phyloP scores from a whole-genome alignment of 2,329 filamentous ascomycete genomes.

The Beauveria scarabaeidicola region DNA sequence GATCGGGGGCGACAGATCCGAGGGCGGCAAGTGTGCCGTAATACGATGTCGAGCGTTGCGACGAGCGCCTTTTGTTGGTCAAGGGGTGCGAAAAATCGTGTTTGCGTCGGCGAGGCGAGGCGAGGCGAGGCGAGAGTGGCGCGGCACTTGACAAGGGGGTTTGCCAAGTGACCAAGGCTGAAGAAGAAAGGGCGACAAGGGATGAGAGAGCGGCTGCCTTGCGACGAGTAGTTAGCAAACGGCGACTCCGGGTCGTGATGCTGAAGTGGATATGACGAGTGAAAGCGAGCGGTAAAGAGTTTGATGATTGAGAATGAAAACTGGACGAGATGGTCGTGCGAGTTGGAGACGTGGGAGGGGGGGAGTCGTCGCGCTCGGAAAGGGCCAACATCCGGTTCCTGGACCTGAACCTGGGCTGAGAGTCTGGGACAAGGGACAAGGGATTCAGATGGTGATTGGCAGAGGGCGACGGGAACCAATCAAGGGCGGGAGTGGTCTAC shows the following conservation, averaged over 20 bases:
- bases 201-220: neutral
- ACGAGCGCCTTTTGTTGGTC: neutral
- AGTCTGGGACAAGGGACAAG: neutral
- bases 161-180: neutral
- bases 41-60: neutral
- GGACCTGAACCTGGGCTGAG: neutral
- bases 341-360: neutral
- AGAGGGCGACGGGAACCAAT: neutral
- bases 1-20: neutral
- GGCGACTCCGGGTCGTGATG: constrained; percentile 7
- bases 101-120: neutral
- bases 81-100: neutral
- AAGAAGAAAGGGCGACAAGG: neutral
- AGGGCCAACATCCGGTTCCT: constrained; percentile 1
- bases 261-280: neutral
- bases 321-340: neutral
- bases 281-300: neutral
- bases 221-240: neutral
- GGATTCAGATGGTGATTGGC: neutral
- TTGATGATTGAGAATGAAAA: neutral
- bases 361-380: neutral
- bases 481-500: neutral
- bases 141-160: neutral
- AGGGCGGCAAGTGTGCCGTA: neutral
- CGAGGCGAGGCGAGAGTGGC: neutral